phyloP scores from a whole-genome alignment of 306 rosid genomes.

The Cicer pinnatifidum region DNA sequence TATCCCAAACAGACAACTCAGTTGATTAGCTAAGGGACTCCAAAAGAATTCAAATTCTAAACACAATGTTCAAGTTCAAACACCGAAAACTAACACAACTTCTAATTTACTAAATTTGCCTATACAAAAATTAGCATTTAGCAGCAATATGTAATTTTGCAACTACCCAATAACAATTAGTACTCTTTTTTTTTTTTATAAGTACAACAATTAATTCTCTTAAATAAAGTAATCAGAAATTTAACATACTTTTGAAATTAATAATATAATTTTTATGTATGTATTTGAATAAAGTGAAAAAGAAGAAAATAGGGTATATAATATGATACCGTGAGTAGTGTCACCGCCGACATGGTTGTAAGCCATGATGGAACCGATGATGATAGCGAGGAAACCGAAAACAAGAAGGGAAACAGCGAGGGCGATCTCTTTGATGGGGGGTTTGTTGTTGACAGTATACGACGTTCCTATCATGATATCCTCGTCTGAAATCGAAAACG shows the following conservation, averaged over 20 bases:
- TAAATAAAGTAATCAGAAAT: constrained; percentile 25
- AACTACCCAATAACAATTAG: constrained; percentile 41
- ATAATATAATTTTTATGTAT: background rate
- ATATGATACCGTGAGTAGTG: constrained; percentile 86
- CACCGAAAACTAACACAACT: background rate
- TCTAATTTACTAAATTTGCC: background rate
- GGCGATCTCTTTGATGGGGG: constrained; percentile 93
- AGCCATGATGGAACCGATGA: constrained; percentile 82
- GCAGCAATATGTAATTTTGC: background rate
- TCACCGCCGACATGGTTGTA: constrained; percentile 90
- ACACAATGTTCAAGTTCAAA: background rate
- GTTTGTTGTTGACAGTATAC: constrained; percentile 74
- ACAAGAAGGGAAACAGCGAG: constrained; percentile 90
- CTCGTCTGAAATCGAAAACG: constrained; percentile 93
- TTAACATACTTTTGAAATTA: background rate
- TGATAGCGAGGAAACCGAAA: constrained; percentile 74
- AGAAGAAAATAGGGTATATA: background rate
- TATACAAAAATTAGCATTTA: background rate
- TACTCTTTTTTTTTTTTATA: background rate
- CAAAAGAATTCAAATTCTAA: background rate
- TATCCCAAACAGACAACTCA: background rate
- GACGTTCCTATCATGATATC: constrained; percentile 88
- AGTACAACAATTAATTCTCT: background rate
- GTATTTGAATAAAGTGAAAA: background rate
- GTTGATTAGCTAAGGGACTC: background rate